phyloP scores from a whole-genome alignment of 306 rosid genomes.

The Cicer judaicum region DNA sequence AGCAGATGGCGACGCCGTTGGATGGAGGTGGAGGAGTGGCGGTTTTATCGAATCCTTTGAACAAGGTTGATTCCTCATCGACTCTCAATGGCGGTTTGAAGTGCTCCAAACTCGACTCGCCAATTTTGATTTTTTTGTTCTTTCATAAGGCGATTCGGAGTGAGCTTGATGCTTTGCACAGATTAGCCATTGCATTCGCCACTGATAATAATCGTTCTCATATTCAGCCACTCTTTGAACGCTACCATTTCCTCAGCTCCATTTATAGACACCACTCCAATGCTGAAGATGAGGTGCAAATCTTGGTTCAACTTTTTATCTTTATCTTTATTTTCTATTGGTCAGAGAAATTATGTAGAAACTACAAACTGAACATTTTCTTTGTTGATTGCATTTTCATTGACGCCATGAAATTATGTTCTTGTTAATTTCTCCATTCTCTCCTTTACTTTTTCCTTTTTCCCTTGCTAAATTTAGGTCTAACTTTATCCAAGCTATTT shows the following conservation, averaged over 20 bases:
- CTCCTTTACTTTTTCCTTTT: slow-evolving; percentile 10
- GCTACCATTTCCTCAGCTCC: slow-evolving; percentile 83
- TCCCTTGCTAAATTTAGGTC: slow-evolving; percentile 41
- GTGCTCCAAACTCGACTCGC: slow-evolving; percentile 67
- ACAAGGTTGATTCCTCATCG: slow-evolving; percentile 70
- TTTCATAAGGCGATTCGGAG: slow-evolving; percentile 91
- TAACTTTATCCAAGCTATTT: slow-evolving; percentile 9
- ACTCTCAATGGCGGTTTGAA: slow-evolving; percentile 52
- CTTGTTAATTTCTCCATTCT: slow-evolving; percentile 28
- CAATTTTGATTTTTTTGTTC: slow-evolving; percentile 84
- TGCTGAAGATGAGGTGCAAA: slow-evolving; percentile 97
- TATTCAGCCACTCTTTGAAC: slow-evolving; percentile 69
- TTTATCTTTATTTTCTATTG: background rate
- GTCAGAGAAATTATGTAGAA: slow-evolving; percentile 18
- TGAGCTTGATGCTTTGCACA: slow-evolving; percentile 89
- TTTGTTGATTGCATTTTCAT: slow-evolving; percentile 30
- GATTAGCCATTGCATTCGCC: slow-evolving; percentile 85
- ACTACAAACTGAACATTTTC: slow-evolving; percentile 31
- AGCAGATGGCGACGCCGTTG: slow-evolving; percentile 76
- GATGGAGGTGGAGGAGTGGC: slow-evolving; percentile 86
- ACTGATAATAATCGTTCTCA: slow-evolving; percentile 71
- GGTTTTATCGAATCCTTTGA: slow-evolving; percentile 67
- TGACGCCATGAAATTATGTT: slow-evolving; percentile 31
- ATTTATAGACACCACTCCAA: slow-evolving; percentile 90
- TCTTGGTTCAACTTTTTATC: slow-evolving; percentile 27